phyloP scores from a whole-genome alignment of 257 asterid species.

The Solanum bulbocastanum region DNA sequence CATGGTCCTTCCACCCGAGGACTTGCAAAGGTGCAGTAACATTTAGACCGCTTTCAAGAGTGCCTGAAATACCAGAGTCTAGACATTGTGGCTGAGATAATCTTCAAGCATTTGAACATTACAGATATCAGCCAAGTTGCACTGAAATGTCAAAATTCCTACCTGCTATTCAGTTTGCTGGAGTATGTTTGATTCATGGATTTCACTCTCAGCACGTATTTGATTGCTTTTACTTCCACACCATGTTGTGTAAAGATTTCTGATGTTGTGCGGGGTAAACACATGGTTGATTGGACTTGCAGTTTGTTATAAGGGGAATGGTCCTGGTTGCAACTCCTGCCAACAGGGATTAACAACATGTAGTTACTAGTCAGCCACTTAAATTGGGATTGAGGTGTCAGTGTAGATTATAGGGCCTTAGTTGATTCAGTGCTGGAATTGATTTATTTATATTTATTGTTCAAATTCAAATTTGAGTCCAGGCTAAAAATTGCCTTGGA shows the following conservation, averaged over 20 bases:
- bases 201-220: not conserved
- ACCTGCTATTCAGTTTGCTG: not conserved
- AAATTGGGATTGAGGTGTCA: not conserved
- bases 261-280: not conserved
- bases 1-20: conserved; percentile 33
- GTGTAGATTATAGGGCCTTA: not conserved
- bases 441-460: not conserved
- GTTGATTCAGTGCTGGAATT: not conserved
- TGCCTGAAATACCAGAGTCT: not conserved
- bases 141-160: not conserved
- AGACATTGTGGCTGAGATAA: not conserved
- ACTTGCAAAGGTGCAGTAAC: conserved; percentile 26
- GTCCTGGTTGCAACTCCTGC: not conserved
- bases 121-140: not conserved
- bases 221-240: not conserved
- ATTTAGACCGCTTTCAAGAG: not conserved
- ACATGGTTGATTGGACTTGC: not conserved
- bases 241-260: not conserved
- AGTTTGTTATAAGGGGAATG: not conserved
- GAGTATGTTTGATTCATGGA: not conserved
- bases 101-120: not conserved
- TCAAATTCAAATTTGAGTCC: not conserved
- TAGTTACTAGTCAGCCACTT: not conserved
- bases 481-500: not conserved
- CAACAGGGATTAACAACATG: not conserved